These are phyloP conservation scores for Pneumocystis canis DNA, from an alignment of 1,139 yeast genomes.

Conservation along the genomic window DNA sequence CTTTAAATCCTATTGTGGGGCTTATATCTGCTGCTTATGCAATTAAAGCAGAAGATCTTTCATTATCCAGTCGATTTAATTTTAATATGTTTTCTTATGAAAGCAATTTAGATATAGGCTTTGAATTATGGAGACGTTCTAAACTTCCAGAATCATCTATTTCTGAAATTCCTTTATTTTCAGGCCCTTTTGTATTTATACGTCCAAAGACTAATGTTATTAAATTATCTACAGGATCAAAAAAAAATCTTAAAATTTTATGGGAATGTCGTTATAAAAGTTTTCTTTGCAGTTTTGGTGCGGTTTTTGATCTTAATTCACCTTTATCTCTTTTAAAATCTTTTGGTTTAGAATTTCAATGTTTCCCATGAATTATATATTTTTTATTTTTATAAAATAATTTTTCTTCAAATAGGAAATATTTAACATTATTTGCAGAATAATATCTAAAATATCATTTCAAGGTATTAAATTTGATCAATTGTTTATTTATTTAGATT, in stretches of 20 bases:
- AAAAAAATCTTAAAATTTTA: background rate
- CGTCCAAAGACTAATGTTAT: background rate
- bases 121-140: conserved; percentile 47
- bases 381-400: no score
- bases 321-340: background rate
- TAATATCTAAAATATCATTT: background rate
- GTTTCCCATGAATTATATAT: background rate
- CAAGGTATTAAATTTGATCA: no score
- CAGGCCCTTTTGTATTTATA: background rate
- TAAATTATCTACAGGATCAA: conserved; percentile 1
- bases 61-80: conserved; percentile 74
- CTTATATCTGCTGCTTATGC: conserved; percentile 81
- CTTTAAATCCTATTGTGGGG: conserved; percentile 83
- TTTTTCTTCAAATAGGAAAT: background rate
- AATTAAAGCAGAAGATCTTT: conserved; percentile 57
- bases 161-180: background rate
- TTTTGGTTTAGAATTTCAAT: background rate
- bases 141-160: background rate
- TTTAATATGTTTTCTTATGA: conserved; percentile 84
- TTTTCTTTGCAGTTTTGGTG: background rate
- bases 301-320: background rate
- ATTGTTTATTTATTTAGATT: no score
- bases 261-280: conserved; percentile 1
- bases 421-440: background rate
- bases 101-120: conserved; percentile 73